Evolutionary conservation across 2,329 filamentous ascomycete species (phyloP).

Genomic region (Neoarthrinium moseri): DNA sequence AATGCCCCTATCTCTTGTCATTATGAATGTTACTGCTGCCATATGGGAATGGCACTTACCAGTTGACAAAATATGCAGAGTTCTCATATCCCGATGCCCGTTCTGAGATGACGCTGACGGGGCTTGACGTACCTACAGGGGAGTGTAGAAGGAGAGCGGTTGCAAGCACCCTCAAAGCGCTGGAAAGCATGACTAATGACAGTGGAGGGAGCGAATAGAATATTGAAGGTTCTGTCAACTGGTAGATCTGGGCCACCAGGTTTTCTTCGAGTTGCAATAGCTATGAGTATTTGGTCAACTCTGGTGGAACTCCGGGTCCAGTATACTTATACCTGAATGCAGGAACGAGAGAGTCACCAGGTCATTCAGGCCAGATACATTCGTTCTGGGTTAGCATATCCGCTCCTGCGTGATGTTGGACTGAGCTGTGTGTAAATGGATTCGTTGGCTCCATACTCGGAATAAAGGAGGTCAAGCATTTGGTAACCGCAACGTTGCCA

Average conservation of each 20-base stretch:
- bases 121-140: conserved; percentile 1
- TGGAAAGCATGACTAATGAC: conserved; percentile 3
- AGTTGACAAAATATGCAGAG: conserved; percentile 48
- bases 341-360: background rate
- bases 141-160: background rate
- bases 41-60: conserved; percentile 28
- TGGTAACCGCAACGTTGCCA: no score
- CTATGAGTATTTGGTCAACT: background rate
- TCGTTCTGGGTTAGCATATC: no score
- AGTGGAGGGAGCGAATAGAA: background rate
- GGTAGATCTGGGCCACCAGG: background rate
- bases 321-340: background rate
- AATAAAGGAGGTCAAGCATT: no score
- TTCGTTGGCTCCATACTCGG: no score
- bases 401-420: no score
- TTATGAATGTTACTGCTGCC: background rate
- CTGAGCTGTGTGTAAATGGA: no score
- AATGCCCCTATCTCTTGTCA: conserved; percentile 53
- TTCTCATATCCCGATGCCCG: conserved; percentile 37
- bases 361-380: background rate
- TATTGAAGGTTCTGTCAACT: background rate
- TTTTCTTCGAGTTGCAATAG: background rate
- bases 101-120: conserved; percentile 13
- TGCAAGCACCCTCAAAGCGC: conserved; percentile 1
- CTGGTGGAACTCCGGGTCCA: background rate